A percentile compares a stretch with the other conserved stretches of the same genome.
These are phyloP conservation scores for Silybum marianum DNA, from an alignment of 129 eudicot species.

Conservation along the genomic window DNA sequence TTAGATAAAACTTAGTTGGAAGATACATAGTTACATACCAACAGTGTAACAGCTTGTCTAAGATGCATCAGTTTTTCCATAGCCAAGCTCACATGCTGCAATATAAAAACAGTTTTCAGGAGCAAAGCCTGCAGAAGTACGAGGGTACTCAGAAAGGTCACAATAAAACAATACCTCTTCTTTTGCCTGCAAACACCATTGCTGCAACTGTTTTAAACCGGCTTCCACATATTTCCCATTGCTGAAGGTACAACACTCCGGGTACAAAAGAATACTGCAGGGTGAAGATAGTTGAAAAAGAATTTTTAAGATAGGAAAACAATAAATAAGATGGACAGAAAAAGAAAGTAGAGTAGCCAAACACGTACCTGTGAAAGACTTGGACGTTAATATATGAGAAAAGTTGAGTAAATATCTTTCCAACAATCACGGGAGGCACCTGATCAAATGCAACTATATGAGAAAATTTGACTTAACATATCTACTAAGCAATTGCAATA, in stretches of 20 bases:
- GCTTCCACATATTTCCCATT: conserved; percentile 86
- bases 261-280: conserved; percentile 70
- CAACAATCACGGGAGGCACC: conserved; percentile 79
- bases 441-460: conserved; percentile 23
- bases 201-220: conserved; percentile 76
- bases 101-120: not conserved
- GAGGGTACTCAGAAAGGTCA: not conserved
- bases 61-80: conserved; percentile 82
- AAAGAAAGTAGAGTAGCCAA: not conserved
- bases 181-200: conserved; percentile 76
- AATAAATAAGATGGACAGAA: not conserved
- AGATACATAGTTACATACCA: conserved; percentile 45
- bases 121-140: not conserved
- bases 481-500: conserved; percentile 12
- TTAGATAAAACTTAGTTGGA: not conserved
- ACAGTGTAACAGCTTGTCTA: conserved; percentile 78
- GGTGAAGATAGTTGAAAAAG: conserved; percentile 7
- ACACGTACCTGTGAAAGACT: conserved; percentile 74
- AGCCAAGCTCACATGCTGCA: conserved; percentile 69
- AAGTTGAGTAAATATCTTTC: conserved; percentile 68
- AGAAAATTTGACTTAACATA: not conserved
- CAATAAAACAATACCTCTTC: conserved; percentile 58
- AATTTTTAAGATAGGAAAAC: not conserved
- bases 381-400: conserved; percentile 80
- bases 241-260: conserved; percentile 90